Conservation (phyloP, 495 filamentous ascomycete genomes). For the Chaetomium fimeti region DNA sequence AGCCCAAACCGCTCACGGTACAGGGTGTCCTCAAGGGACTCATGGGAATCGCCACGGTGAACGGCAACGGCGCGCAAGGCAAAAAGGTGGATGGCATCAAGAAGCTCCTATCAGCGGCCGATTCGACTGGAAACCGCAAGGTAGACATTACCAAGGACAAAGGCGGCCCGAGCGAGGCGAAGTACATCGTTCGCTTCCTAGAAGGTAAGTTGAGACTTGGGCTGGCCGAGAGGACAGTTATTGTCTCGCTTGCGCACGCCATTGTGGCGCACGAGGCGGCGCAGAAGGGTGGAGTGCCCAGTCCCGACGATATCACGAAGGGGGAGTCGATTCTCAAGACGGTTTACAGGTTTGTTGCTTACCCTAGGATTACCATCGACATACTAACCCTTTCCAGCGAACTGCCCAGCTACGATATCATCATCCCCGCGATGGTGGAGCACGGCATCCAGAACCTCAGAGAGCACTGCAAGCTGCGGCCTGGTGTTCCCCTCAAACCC, state of each 20-base stretch:
- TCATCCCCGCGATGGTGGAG: conserved; percentile 83
- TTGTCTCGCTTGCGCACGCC: conserved; percentile 85
- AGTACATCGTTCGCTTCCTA: conserved; percentile 86
- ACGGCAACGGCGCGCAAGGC: conserved; percentile 83
- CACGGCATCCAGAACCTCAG: conserved; percentile 78
- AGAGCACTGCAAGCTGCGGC: conserved; percentile 86
- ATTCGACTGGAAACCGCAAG: conserved; percentile 65
- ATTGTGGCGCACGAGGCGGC: conserved; percentile 77
- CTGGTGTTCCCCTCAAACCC: conserved; percentile 92
- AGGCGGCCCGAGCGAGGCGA: conserved; percentile 90
- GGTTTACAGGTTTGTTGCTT: conserved; percentile 70
- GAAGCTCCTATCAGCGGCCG: conserved; percentile 85
- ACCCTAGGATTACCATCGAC: background rate
- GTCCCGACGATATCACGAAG: conserved; percentile 69
- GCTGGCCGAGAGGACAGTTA: conserved; percentile 85
- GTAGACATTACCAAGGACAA: conserved; percentile 90
- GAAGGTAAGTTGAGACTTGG: conserved; percentile 93
- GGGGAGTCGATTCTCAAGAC: conserved; percentile 83
- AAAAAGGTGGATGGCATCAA: conserved; percentile 94
- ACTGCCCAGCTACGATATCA: conserved; percentile 90
- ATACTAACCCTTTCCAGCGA: conserved; percentile 54
- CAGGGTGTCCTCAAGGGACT: conserved; percentile 83
- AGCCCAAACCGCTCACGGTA: conserved; percentile 87
- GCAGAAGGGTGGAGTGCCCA: conserved; percentile 63
- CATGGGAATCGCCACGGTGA: conserved; percentile 80